Conservation (phyloP, 192 early-diverging fungal species). For the Backusella luteola region DNA sequence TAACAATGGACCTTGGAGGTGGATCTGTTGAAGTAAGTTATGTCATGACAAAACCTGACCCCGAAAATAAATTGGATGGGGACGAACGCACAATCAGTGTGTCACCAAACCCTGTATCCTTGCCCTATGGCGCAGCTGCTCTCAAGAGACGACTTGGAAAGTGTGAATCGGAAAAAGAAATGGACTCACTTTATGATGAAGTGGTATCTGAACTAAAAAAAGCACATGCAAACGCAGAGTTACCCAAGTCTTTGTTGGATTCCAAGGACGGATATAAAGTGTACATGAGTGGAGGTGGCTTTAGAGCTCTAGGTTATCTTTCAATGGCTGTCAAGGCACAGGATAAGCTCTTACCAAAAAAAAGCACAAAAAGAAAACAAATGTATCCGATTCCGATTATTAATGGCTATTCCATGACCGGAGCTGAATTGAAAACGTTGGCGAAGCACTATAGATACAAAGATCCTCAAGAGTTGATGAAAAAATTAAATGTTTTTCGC, state of each 20-base stretch:
- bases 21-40: conserved; percentile 57
- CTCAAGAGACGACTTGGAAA: conserved; percentile 41
- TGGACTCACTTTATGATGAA: conserved; percentile 14
- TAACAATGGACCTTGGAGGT: conserved; percentile 54
- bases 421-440: conserved; percentile 37
- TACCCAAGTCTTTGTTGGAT: conserved; percentile 17
- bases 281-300: conserved; percentile 54
- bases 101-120: conserved; percentile 33
- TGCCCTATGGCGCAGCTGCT: conserved; percentile 52
- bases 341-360: conserved; percentile 18
- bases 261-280: conserved; percentile 38
- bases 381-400: conserved; percentile 53
- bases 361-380: conserved; percentile 11
- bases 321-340: conserved; percentile 43
- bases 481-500: conserved; percentile 40
- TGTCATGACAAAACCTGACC: conserved; percentile 21
- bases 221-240: conserved; percentile 26
- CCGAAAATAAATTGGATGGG: conserved; percentile 3
- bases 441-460: conserved; percentile 36
- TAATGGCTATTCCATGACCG: conserved; percentile 48
- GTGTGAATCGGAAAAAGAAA: conserved; percentile 25
- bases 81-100: conserved; percentile 21
- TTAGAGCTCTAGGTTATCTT: conserved; percentile 52
- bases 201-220: conserved; percentile 38
- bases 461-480: conserved; percentile 23